Base-by-base conservation (phyloP, 352 stramenopile genomes). In the Phytophthora fragariaefolia region DNA sequence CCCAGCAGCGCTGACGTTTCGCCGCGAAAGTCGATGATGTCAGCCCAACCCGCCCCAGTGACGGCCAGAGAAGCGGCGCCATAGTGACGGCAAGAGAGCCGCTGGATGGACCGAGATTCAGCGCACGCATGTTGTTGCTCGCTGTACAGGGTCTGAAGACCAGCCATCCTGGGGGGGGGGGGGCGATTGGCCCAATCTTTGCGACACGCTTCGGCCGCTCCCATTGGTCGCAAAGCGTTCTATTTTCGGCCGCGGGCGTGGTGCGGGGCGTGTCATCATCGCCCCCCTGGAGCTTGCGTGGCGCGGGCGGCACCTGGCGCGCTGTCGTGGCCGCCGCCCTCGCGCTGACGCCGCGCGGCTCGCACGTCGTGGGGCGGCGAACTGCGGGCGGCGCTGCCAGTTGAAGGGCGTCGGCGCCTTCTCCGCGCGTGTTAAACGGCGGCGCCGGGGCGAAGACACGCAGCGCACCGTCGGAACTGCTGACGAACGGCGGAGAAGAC, bases 21-120 rank as follows among this genome's bases (percentile, higher is more conserved):
- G 15, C 2, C 26, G 40, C 30, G 54, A 80, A 68, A 64, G 49
- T 18, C 42, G 64, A 74, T 80, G 72, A 80, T 77, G 72, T 77
- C 72, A 80, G 68, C 58, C 46, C 1, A 5, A 26, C n/a, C n/a
- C n/a, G 9, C 26, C 24, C 70, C 65, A 75, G 23, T 61, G 50
- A 27, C 32, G 27, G 1, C 50, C 58, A 68, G 61, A 57, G 26
- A 40, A n/a, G n/a, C n/a, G n/a, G n/a, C n/a, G 9, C 26, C 24
- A 74, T 69, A 75, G 23, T 61, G 50, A 27, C 32, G 27, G 1
- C 50, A 55, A 68, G 61, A 57, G 26, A 40, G 17, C 15, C 15
- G 46, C 12, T 40, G 40, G 56, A 58, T 24, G 15, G n/a, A 42
- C 54, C n/a, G 22, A 59, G 56, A 71, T 62, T 38, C 24, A 63